Evolutionary conservation across 2,329 filamentous ascomycete species (phyloP), one percentile per base, ranked within the genome.

Genomic region (Falciphora oryzae): DNA sequence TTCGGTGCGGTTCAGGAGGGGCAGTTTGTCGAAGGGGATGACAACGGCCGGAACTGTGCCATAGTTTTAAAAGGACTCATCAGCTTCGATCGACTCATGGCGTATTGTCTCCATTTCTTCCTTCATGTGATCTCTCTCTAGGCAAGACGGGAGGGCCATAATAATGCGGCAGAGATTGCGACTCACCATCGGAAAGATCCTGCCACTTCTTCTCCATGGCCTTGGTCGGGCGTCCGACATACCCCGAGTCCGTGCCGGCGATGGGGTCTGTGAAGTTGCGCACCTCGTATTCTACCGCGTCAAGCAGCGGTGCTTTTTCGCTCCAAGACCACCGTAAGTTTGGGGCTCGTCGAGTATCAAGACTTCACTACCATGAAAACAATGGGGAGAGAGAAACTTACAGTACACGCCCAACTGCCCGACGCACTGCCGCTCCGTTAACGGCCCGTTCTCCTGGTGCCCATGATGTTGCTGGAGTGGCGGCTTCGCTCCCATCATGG

Each of bases 21-120:
- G 18, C 25, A 59, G 57, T 29, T 59, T 59, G 6, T 59, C 57
- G 57, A 22, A 59, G 57, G 57, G 57, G 57, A 59, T 31, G 2
- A 13, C 57, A 13, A 59, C 5, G 4, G 13, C 4, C 14, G 57
- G 13, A 7, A 59, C 57, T n/a, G n/a, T 59, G 57, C 10, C 32
- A 13, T 59, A 5, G 32, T 32, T 32, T 32, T 5, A 5, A 32
- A 5, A 32, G 32, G 11, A 5, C 32, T 11, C 32, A 11, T 32
- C 32, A 32, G 32, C 32, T n/a, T n/a, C n/a, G n/a, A n/a, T n/a
- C n/a, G n/a, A n/a, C n/a, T n/a, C n/a, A n/a, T n/a, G n/a, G n/a
- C n/a, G n/a, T n/a, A n/a, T n/a, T n/a, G n/a, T n/a, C n/a, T n/a
- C n/a, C n/a, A n/a, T n/a, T n/a, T n/a, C n/a, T n/a, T n/a, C n/a